Evolutionary conservation across 2,329 filamentous ascomycete genomes (phyloP), one percentile per base, ranked within the genome.

Genomic region (Colletotrichum nymphaeae): DNA sequence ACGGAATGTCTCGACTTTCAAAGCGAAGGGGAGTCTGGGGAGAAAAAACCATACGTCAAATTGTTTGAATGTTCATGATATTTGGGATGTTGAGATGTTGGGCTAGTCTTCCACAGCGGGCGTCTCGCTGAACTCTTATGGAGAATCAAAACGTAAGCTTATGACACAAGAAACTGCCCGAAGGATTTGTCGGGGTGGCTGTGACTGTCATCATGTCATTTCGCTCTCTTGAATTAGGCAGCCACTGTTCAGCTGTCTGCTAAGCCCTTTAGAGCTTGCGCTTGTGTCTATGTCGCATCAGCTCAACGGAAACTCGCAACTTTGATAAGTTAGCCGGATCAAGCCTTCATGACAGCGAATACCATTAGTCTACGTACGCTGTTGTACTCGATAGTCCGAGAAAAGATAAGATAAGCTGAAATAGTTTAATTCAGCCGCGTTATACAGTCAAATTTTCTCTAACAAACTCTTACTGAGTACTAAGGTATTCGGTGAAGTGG

Each of bases 31-130:
- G 24, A 26, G 24, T 26, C 24, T 26, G 14, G 37, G 16, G 5
- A 46, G 16, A 46, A 16, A 19, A n/a, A 46, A 9, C 1, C 5
- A 46, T 8, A 9, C 1, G 14, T n/a, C 19, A 19, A 46, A 46
- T 7, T n/a, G 1, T 19, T n/a, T 9, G 42, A 4, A 46, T 19
- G 3, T 7, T 46, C 14, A 1, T 46, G 42, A 46, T 4, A 3
- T 8, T 6, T 46, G 19, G 2, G 30, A 0, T 46, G 16, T 46
- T 46, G 8, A 0, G 3, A n/a, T n/a, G 42, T 0, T 0, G 19
- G 42, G 42, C 19, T 46, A 6, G 3, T 8, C 42, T 19, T 46
- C 0, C 3, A 0, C 19, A 46, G 16, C 8, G 19, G 0, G 42
- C 7, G 19, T n/a, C 42, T 19, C 6, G 6, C 42, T 0, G 42